Evolutionary conservation across 257 asterid species (phyloP).

Genomic region (Osmanthus fragrans): DNA sequence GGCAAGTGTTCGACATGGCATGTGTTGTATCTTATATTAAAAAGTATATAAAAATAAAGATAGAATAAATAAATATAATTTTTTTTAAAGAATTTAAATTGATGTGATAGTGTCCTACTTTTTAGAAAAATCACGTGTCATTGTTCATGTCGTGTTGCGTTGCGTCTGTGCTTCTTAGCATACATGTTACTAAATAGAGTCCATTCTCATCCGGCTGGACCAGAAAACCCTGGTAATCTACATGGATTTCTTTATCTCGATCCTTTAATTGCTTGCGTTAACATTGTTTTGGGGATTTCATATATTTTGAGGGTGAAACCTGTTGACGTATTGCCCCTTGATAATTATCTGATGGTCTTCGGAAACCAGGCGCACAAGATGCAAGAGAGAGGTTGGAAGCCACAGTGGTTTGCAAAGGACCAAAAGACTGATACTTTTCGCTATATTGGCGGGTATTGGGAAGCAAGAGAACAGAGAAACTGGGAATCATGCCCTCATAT

Average conservation of each 20-base stretch:
- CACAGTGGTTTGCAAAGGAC: slow-evolving; percentile 76
- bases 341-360: slow-evolving; percentile 15
- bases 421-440: slow-evolving; percentile 50
- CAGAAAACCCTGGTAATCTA: neutral
- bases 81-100: too few species aligned
- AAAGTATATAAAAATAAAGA: too few species aligned
- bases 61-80: too few species aligned
- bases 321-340: neutral
- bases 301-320: neutral
- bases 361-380: slow-evolving; percentile 72
- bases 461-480: slow-evolving; percentile 71
- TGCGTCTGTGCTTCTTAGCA: too few species aligned
- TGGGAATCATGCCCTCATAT: slow-evolving; percentile 90
- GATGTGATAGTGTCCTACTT: too few species aligned
- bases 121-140: too few species aligned
- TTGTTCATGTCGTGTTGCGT: too few species aligned
- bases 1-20: too few species aligned
- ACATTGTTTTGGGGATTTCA: neutral
- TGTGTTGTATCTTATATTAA: too few species aligned
- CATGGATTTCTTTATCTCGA: neutral
- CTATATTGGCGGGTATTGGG: slow-evolving; percentile 87
- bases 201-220: neutral
- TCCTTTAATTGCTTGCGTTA: neutral
- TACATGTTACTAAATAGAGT: neutral
- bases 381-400: slow-evolving; percentile 97